Conservation (phyloP, 176 grass and related monocot species). For the Luzula sylvatica region DNA sequence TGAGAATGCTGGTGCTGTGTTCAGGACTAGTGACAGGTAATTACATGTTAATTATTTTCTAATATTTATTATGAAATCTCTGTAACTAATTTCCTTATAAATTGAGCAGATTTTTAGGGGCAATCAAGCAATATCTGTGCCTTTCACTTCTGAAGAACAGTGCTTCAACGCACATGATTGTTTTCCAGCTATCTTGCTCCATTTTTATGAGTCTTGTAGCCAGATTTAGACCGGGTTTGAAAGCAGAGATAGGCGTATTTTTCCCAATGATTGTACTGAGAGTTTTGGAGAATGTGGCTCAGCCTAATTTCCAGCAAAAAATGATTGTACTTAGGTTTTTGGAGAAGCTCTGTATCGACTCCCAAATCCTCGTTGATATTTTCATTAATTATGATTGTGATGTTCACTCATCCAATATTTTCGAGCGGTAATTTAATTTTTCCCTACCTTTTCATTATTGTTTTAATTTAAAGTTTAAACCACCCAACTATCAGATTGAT, state of each 20-base stretch:
- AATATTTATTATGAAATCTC: not conserved
- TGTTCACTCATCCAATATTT: conserved; percentile 98
- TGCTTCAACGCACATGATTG: conserved; percentile 93
- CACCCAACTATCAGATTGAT: conserved; percentile 19
- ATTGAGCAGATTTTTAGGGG: conserved; percentile 87
- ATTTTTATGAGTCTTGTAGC: conserved; percentile 98
- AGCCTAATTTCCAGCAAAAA: conserved; percentile 98
- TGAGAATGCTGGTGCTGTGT: conserved; percentile 97
- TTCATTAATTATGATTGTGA: conserved; percentile 99
- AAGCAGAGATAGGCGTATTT: conserved; percentile 97
- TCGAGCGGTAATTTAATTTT: conserved; percentile 74
- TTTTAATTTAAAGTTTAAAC: conserved; percentile 13
- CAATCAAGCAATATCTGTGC: conserved; percentile 98
- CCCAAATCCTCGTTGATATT: conserved; percentile 95
- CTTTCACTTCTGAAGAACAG: conserved; percentile 95
- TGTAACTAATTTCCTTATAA: conserved; percentile 8
- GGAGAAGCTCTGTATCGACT: conserved; percentile 89
- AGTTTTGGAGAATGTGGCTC: conserved; percentile 95
- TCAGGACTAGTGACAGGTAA: conserved; percentile 94
- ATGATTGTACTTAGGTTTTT: conserved; percentile 93
- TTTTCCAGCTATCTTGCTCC: conserved; percentile 98
- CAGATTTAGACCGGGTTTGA: conserved; percentile 96
- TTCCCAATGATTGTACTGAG: conserved; percentile 98
- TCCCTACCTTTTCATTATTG: not conserved
- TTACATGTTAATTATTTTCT: conserved; percentile 2